Evolutionary conservation across 2,329 filamentous ascomycete species (phyloP), one percentile per base, ranked within the genome.

Genomic region (Trichophaea hybrida): DNA sequence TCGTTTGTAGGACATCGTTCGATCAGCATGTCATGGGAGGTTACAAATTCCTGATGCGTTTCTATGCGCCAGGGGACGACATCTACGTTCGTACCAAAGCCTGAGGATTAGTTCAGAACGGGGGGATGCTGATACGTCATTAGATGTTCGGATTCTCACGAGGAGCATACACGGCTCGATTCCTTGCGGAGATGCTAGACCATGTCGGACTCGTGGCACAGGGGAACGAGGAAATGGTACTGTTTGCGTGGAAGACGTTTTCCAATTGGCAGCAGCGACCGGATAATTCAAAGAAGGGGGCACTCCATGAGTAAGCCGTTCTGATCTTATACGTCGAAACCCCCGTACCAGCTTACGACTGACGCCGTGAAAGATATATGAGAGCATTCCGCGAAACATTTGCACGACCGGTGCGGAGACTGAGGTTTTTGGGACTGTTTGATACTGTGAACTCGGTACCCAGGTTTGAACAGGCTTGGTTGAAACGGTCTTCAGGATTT

Each of bases 221-320:
- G 55, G 87, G 88, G 8, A 94, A 94, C 67, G 86, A 94, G 69
- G 88, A 93, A 66, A 84, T 93, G 82, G 82, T 88, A 55, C 77
- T 79, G 3, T 94, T 94, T 69, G 87, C 86, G 0, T 93, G 87
- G 86, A 89, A 86, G 70, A 83, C 84, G 0, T 89, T 88, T 68
- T 79, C 83, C 6, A 81, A 83, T 69, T 88, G 84, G 83, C 83
- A 87, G 68, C 77, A 77, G 48, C 78, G 83, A 6, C 73, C 76
- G 7, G 73, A 75, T 0, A 50, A 76, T 73, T 33, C 72, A 72
- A 73, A 81, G 63, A 78, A 80, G 65, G 75, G 75, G n/a, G 75
- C 81, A 61, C 82, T 87, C 73, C 86, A 85, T 65, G 72, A 77
- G 6, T 64, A 58, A 38, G 61, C 51, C 5, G 31, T 2, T 37